Conservation (phyloP, 345 rosid species). For the Populus davidiana region DNA sequence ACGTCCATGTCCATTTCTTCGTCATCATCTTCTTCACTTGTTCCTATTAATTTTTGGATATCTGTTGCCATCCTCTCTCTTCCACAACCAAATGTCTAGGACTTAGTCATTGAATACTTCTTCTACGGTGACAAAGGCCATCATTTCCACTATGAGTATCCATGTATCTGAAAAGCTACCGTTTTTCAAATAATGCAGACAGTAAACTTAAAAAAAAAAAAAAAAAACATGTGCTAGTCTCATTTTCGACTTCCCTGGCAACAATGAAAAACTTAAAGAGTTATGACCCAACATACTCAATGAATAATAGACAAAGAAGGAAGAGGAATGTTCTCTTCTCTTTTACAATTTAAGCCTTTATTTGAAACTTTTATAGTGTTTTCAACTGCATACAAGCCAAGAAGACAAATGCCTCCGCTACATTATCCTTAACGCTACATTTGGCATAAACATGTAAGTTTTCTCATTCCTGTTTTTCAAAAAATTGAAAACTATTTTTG, state of each 20-base stretch:
- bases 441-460: neutral
- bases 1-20: slow-evolving; percentile 89
- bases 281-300: slow-evolving; percentile 3
- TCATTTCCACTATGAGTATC: slow-evolving; percentile 14
- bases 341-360: neutral
- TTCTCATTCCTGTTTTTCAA: neutral
- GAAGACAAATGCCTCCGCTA: neutral
- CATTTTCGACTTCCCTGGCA: slow-evolving; percentile 18
- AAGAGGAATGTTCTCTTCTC: neutral
- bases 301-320: neutral
- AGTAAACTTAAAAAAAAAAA: neutral
- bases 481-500: neutral
- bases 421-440: neutral
- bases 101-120: slow-evolving; percentile 21
- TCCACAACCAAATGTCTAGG: slow-evolving; percentile 15
- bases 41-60: slow-evolving; percentile 66
- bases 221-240: slow-evolving; percentile 6
- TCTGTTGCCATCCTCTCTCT: slow-evolving; percentile 65
- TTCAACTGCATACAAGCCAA: neutral
- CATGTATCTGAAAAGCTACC: slow-evolving; percentile 12
- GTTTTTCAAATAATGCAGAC: slow-evolving; percentile 18
- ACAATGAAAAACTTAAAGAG: slow-evolving; percentile 12
- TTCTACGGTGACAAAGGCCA: slow-evolving; percentile 16
- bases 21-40: slow-evolving; percentile 89
- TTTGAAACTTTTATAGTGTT: neutral